Conservation (phyloP, 2,329 filamentous ascomycete species). For the Calycina herbarum region DNA sequence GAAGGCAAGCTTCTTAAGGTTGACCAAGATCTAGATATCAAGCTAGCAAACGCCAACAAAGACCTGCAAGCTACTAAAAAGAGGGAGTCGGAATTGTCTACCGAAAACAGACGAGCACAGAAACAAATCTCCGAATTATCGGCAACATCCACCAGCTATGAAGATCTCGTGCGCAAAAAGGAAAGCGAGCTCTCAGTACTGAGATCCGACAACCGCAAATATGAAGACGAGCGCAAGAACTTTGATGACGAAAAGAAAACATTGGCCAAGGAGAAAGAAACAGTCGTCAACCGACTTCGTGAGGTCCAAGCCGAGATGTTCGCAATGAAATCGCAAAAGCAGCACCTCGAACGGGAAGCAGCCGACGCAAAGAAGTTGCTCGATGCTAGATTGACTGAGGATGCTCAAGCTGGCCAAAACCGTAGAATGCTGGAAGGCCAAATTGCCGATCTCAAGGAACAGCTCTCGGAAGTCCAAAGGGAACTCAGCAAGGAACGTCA, state of each 20-base stretch:
- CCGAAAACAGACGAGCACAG: constrained; percentile 80
- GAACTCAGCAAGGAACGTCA: constrained; percentile 90
- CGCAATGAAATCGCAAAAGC: constrained; percentile 80
- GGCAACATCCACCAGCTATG: constrained; percentile 89
- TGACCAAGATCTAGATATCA: constrained; percentile 87
- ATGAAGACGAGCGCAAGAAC: constrained; percentile 74
- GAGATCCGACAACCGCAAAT: constrained; percentile 79
- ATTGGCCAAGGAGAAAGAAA: constrained; percentile 75
- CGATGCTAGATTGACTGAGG: constrained; percentile 85
- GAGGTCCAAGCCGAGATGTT: constrained; percentile 87
- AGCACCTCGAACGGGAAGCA: constrained; percentile 83
- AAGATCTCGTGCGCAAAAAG: constrained; percentile 89
- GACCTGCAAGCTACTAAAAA: constrained; percentile 73
- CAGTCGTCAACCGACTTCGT: constrained; percentile 71
- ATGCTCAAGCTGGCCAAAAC: constrained; percentile 79
- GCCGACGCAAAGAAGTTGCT: constrained; percentile 84
- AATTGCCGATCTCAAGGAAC: constrained; percentile 80
- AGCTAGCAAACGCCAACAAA: constrained; percentile 74
- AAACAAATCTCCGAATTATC: constrained; percentile 85
- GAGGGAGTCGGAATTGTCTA: constrained; percentile 72
- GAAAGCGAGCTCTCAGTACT: constrained; percentile 89
- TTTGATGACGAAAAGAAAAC: constrained; percentile 77
- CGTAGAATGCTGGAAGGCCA: constrained; percentile 83
- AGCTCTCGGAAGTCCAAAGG: constrained; percentile 81
- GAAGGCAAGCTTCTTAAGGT: constrained; percentile 80